Evolutionary conservation across 768 basidiomycete species (phyloP).

Genomic region (Tylopilus subfusipes): DNA sequence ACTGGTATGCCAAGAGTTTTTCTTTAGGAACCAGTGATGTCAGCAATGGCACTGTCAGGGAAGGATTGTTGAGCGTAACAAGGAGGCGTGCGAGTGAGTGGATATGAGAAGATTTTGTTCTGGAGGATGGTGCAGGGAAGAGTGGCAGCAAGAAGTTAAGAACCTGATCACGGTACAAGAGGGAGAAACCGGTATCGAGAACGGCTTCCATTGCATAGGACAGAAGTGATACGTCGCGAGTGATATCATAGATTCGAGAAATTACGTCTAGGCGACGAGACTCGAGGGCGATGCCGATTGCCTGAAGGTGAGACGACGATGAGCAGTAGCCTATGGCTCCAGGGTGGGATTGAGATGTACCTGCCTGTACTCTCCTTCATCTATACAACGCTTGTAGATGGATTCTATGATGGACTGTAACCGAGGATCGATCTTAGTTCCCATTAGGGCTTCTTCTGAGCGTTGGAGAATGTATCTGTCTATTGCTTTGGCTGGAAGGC

Average conservation of each 20-base stretch:
- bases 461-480: slow-evolving; percentile 85
- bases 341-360: slow-evolving; percentile 37
- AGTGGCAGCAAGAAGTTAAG: slow-evolving; percentile 78
- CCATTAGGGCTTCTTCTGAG: slow-evolving; percentile 45
- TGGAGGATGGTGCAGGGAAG: slow-evolving; percentile 72
- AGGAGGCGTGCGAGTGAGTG: slow-evolving; percentile 84
- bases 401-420: slow-evolving; percentile 83
- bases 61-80: slow-evolving; percentile 81
- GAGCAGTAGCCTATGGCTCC: slow-evolving; percentile 6
- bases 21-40: slow-evolving; percentile 67
- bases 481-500: slow-evolving; percentile 79
- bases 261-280: slow-evolving; percentile 86
- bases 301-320: slow-evolving; percentile 42
- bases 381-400: slow-evolving; percentile 82
- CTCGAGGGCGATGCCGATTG: slow-evolving; percentile 93
- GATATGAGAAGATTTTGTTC: slow-evolving; percentile 71
- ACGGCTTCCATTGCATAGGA: slow-evolving; percentile 92
- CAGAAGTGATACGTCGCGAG: slow-evolving; percentile 73
- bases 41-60: slow-evolving; percentile 71
- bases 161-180: slow-evolving; percentile 80
- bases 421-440: slow-evolving; percentile 71
- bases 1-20: slow-evolving; percentile 83
- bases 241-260: slow-evolving; percentile 66
- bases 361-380: slow-evolving; percentile 89
- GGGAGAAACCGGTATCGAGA: slow-evolving; percentile 83